Evolutionary conservation across 768 basidiomycete species (phyloP).

Genomic region (Tricholoma furcatifolium): DNA sequence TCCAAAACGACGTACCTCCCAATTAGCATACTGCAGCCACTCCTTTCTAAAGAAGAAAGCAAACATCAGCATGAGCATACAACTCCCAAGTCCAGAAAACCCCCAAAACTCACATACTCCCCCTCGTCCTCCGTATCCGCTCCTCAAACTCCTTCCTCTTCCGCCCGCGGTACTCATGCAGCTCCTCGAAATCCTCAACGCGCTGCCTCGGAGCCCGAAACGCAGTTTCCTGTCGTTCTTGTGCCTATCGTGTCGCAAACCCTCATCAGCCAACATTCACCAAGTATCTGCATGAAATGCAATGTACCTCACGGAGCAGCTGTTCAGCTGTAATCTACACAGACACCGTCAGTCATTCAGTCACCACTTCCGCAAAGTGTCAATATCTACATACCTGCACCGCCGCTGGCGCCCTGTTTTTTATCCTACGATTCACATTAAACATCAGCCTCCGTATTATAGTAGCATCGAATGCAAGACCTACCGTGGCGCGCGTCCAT

Average conservation of each 20-base stretch:
- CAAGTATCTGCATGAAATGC: background rate
- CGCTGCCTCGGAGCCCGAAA: conserved; percentile 93
- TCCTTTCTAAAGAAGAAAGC: conserved; percentile 57
- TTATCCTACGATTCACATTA: conserved; percentile 53
- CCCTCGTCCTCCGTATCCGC: conserved; percentile 73
- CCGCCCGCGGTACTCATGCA: conserved; percentile 86
- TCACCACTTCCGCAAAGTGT: no score
- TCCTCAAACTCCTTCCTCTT: conserved; percentile 96
- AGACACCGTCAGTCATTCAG: conserved; percentile 12
- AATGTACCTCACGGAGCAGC: conserved; percentile 85
- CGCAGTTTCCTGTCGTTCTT: conserved; percentile 93
- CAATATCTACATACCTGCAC: conserved; percentile 68
- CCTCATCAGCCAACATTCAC: conserved; percentile 1
- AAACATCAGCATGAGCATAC: background rate
- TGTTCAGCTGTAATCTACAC: conserved; percentile 96
- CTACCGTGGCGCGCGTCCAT: conserved; percentile 17
- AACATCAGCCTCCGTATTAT: background rate
- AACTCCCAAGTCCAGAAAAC: background rate
- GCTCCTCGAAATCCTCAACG: conserved; percentile 93
- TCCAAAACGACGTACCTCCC: conserved; percentile 55
- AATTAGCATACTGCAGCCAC: conserved; percentile 85
- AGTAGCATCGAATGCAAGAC: background rate
- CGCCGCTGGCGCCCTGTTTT: conserved; percentile 94
- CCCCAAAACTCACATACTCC: conserved; percentile 63
- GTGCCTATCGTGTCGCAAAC: conserved; percentile 54